These are phyloP conservation scores for Botrytis sinoallii DNA, from an alignment of 2,329 filamentous ascomycete species.

Conservation along the genomic window DNA sequence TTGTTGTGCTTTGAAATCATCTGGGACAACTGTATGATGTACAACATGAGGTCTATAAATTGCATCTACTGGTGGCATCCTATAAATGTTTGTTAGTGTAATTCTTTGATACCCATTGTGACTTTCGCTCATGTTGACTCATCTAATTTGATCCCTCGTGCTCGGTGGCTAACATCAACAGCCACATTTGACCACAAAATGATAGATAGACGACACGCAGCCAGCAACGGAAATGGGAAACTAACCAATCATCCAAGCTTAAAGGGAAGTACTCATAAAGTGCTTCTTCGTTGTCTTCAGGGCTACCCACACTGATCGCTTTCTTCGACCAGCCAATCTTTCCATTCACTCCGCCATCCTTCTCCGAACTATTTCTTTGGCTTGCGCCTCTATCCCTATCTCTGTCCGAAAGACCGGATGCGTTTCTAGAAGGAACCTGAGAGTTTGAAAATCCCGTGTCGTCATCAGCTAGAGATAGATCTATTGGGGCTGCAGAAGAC, in stretches of 20 bases:
- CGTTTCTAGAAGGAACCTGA: slow-evolving; percentile 4
- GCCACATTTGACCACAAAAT: no score
- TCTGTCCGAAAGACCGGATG: slow-evolving; percentile 11
- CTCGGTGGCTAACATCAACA: not conserved
- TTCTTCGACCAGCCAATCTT: slow-evolving; percentile 32
- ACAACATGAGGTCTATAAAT: slow-evolving; percentile 91
- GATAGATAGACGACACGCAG: not conserved
- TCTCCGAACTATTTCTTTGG: slow-evolving; percentile 18
- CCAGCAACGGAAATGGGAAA: slow-evolving; percentile 23
- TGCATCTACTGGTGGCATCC: slow-evolving; percentile 83
- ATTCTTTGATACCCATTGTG: not conserved
- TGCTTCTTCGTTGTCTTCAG: slow-evolving; percentile 74
- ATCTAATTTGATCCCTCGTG: not conserved
- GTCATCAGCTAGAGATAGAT: slow-evolving; percentile 36
- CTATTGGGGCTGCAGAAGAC: slow-evolving; percentile 30
- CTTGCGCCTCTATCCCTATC: slow-evolving; percentile 2
- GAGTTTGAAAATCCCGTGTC: slow-evolving; percentile 23
- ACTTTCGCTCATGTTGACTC: not conserved
- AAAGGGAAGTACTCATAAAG: slow-evolving; percentile 95
- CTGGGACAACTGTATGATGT: slow-evolving; percentile 74
- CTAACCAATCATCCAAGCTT: slow-evolving; percentile 79
- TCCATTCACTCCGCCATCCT: slow-evolving; percentile 39
- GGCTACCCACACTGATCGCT: slow-evolving; percentile 48
- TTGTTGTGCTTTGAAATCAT: slow-evolving; percentile 67
- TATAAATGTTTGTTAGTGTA: slow-evolving; percentile 32